Evolutionary conservation across 495 filamentous ascomycete species (phyloP).

Genomic region (Neurospora sp.): DNA sequence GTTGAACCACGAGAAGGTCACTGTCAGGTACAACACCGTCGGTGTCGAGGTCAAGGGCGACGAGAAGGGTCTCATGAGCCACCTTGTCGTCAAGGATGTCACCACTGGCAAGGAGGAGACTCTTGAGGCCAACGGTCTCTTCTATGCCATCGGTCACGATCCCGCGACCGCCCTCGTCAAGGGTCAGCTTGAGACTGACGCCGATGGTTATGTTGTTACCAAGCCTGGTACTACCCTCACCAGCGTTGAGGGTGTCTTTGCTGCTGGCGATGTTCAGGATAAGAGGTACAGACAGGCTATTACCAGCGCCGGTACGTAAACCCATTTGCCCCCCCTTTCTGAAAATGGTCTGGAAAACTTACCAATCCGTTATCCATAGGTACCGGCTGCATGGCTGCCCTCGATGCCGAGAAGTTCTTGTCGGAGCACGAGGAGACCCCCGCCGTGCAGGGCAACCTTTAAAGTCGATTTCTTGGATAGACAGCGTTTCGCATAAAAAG

Average conservation of each 20-base stretch:
- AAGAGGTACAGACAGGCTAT: slow-evolving; percentile 97
- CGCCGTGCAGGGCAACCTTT: slow-evolving; percentile 24
- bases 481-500: background rate
- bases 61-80: slow-evolving; percentile 75
- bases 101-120: slow-evolving; percentile 66
- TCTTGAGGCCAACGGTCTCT: slow-evolving; percentile 82
- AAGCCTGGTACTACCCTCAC: slow-evolving; percentile 82
- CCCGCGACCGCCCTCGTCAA: slow-evolving; percentile 82
- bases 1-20: slow-evolving; percentile 75
- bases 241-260: slow-evolving; percentile 86
- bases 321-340: background rate
- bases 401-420: slow-evolving; percentile 90
- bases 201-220: slow-evolving; percentile 80
- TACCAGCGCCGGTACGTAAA: slow-evolving; percentile 80
- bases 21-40: slow-evolving; percentile 72
- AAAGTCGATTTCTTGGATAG: slow-evolving; percentile 4
- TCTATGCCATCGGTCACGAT: slow-evolving; percentile 97
- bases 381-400: slow-evolving; percentile 85
- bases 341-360: slow-evolving; percentile 11
- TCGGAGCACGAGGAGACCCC: slow-evolving; percentile 56
- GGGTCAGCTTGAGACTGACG: slow-evolving; percentile 76
- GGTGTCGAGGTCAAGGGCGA: slow-evolving; percentile 77
- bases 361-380: slow-evolving; percentile 39
- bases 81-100: slow-evolving; percentile 71
- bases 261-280: slow-evolving; percentile 95